Evolutionary conservation across 345 rosid species (phyloP), one percentile per base, ranked within the genome.

Genomic region (Heritiera littoralis): DNA sequence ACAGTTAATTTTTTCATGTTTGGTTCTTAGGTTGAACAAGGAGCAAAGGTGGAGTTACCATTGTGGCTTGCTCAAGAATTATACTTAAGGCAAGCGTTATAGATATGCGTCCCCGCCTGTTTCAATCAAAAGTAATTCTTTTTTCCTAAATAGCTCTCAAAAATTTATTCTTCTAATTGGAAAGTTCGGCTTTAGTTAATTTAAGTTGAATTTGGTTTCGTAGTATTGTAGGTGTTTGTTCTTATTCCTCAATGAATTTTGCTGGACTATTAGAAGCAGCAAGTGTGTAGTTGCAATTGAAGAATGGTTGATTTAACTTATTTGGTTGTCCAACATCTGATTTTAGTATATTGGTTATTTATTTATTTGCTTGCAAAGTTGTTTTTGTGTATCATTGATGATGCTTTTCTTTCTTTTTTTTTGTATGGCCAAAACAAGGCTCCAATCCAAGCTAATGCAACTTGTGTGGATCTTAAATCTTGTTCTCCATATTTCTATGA

Each of bases 371-470:
- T 12, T 56, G 41, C 23, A 64, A 71, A 11, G 51, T 63, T 38
- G 15, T 54, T 4, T 64, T 43, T 58, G 51, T 80, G 14, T 54
- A 43, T 58, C 8, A 58, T 58, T 58, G 64, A n/a, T 52, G 30
- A n/a, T 49, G 17, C 17, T 73, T 64, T 11, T 66, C 28, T 23
- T 23, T 23, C 28, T 23, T 23, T 23, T 23, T 23, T n/a, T 66
- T 71, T 7, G 60, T 66, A 38, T 35, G 54, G n/a, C 66, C 87
- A 95, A 94, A 86, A 90, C 94, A 72, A 88, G 92, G 86, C 79
- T 89, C 59, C 98, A 86, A 87, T 95, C 73, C 98, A 93, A 79
- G 97, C 97, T 15, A 97, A 95, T 82, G 95, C 98, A 60, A 91
- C 92, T 6, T 87, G 88, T 82, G 98, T 91, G 79, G 98, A 95